A percentile compares a stretch with the other conserved stretches of the same genome.
phyloP scores from a whole-genome alignment of 2,329 filamentous ascomycete genomes.

The Cytospora paraplurivora region DNA sequence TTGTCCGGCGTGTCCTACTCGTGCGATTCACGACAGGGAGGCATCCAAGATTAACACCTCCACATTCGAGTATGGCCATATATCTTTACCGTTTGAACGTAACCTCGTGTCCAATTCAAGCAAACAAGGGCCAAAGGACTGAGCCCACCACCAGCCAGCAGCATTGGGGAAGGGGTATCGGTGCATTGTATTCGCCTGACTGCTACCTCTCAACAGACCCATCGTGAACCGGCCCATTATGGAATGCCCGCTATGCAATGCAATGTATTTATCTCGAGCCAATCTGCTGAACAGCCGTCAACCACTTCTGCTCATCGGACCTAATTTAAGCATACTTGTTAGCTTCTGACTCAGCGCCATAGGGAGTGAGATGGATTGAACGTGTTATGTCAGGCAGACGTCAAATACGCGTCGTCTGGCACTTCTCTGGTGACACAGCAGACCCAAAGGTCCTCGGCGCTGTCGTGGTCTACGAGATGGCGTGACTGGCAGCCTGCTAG shows the following conservation, averaged over 20 bases:
- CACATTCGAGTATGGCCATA: no score
- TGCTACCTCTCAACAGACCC: not conserved
- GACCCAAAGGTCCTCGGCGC: conserved; percentile 12
- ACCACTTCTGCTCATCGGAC: conserved; percentile 82
- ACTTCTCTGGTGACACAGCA: conserved; percentile 16
- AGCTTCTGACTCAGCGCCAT: conserved; percentile 26
- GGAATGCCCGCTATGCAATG: conserved; percentile 1
- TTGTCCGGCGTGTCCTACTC: not conserved
- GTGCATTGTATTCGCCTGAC: not conserved
- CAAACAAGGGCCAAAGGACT: not conserved
- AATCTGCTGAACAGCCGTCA: conserved; percentile 67
- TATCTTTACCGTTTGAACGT: not conserved
- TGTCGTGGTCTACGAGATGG: conserved; percentile 10
- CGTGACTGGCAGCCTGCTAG: not conserved
- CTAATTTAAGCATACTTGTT: conserved; percentile 37
- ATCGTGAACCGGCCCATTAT: not conserved
- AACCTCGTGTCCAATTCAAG: not conserved
- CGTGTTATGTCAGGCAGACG: conserved; percentile 5
- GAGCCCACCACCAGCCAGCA: not conserved
- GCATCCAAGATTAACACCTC: not conserved
- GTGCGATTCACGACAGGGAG: not conserved
- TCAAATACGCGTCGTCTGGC: conserved; percentile 12
- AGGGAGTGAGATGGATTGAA: not conserved
- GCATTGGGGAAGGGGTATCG: not conserved
- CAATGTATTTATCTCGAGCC: conserved; percentile 36